Base-by-base conservation (phyloP, 768 basidiomycete genomes). In the Amanita thiersii region DNA sequence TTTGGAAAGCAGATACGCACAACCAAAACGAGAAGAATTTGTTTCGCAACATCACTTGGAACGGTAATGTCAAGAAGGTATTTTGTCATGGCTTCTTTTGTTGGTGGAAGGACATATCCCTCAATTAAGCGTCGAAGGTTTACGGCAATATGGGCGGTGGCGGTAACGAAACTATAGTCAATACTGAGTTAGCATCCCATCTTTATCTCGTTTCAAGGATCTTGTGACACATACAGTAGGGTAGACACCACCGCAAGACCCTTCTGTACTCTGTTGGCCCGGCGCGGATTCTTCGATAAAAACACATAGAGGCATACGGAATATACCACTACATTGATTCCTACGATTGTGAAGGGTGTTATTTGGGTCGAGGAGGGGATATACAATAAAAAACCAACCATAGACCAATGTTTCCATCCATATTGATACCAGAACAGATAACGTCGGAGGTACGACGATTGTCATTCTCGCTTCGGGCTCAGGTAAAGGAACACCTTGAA, bases 51-150 rank as follows among this genome's bases (percentile, higher is more conserved):
- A 44, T 63, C 62, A n/a, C 52, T 52, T 12, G 60, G 60, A 11
- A 56, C 57, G 18, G 59, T 59, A 3, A 63, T 58, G 39, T 63
- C 56, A 3, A 55, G 54, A 41, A 63, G 61, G 44, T 56, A 63
- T 14, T 54, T 56, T 54, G 57, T 24, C 60, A 59, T 15, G 51
- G 54, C 39, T 39, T 36, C 44, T 60, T 50, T 33, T 53, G 55
- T 23, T 49, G 48, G 36, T 49, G 44, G 47, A 60, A 61, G 52
- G 58, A 63, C 33, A 19, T 40, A 46, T 15, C 63, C 63, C 43
- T 56, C 51, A 35, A 64, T 58, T 37, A 64, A 56, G 10, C 63
- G 56, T 33, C 55, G 53, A 43, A 63, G 60, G 18, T 61, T 61
- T 14, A 64, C 47, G 24, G 57, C 57, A 31, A 62, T 56, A 39